Conservation (phyloP, 257 asterid species). For the Scutellaria minor region DNA sequence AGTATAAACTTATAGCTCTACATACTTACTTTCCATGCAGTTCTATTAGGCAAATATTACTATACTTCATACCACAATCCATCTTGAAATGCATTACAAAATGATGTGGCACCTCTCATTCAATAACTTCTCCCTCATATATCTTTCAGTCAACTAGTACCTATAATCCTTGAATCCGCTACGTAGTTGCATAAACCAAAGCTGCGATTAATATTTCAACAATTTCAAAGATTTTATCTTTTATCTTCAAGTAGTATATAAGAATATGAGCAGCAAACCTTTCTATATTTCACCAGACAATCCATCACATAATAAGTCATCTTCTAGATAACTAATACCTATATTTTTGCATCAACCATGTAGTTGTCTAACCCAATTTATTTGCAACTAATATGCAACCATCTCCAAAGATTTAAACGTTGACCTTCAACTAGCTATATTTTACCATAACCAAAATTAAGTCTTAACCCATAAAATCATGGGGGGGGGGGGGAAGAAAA, state of each 20-base stretch:
- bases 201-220: neutral
- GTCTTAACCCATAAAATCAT: neutral
- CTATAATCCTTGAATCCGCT: neutral
- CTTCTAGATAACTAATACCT: neutral
- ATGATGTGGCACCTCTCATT: neutral
- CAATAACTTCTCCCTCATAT: neutral
- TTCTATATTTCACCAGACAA: too few species aligned
- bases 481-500: neutral
- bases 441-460: conserved; percentile 23
- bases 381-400: neutral
- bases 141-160: neutral
- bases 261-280: too few species aligned
- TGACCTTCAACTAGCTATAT: conserved; percentile 4
- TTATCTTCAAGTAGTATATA: conserved; percentile 4
- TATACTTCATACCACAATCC: neutral
- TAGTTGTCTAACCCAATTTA: neutral
- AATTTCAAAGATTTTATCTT: neutral
- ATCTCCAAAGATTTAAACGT: neutral
- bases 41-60: neutral
- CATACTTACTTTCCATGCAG: neutral
- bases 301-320: too few species aligned
- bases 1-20: neutral
- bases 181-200: neutral
- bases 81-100: neutral
- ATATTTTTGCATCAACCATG: neutral